Base-by-base conservation (phyloP, 805 yeast genomes). In the Candida patagonica region DNA sequence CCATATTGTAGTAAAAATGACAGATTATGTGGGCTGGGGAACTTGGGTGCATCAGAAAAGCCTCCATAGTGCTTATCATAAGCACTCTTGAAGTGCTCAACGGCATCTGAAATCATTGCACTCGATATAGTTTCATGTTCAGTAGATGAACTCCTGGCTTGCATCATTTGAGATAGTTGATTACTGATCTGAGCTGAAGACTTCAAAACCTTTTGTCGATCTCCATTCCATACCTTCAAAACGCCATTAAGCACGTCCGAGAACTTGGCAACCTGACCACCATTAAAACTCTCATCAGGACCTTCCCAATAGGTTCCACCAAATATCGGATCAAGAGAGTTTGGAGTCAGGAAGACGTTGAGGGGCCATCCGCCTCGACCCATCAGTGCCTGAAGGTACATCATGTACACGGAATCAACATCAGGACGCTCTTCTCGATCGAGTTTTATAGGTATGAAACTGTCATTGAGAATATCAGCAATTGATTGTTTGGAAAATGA, bases 331-430 rank as follows among this genome's bases (percentile, higher is more conserved):
- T 51, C 51, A 35, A 57, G 49, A 1, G 54, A 37, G 2, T 53
- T 55, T 1, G 67, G 67, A 1, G 54, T 51, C 37, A 63, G 49
- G 44, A 63, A 61, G 2, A 56, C 63, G 42, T 61, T 62, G 31
- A 63, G 45, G 4, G 67, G 67, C 67, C 67, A 63, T 15, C 67
- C 67, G 9, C 65, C 62, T 1, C 51, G 52, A n/a, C 62, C 63
- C 13, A 47, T 43, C 8, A 57, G 49, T 3, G 57, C 62, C 48
- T 62, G 67, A 26, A 63, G 45, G 41, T 55, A 63, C 53, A 56
- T 50, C 60, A 56, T 59, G 43, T 63, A 60, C 6, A 62, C 57
- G n/a, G 56, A 45, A 38, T 62, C 67, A 19, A 63, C 43, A 42
- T 59, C 68, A n/a, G 66, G 66, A n/a, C 62, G 54, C 36, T 58